phyloP scores from a whole-genome alignment of 2,329 filamentous ascomycete species.

The Fusarium neocosmosporiellum region DNA sequence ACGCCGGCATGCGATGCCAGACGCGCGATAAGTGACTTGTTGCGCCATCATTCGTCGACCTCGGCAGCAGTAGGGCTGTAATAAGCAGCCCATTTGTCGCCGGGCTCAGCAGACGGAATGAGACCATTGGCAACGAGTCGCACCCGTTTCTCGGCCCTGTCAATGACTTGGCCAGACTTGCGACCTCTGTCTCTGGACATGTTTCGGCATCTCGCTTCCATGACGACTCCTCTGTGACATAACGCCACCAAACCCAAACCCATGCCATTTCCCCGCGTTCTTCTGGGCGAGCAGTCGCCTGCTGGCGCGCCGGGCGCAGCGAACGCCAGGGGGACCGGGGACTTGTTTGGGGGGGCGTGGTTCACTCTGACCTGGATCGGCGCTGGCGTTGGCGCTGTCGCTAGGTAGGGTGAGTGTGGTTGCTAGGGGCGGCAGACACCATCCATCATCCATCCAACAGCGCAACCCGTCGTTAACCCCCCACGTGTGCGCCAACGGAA shows the following conservation, averaged over 20 bases:
- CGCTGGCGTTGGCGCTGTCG: constrained; percentile 33
- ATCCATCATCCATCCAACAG: not conserved
- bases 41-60: constrained; percentile 32
- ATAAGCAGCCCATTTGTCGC: constrained; percentile 20
- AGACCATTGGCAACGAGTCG: constrained; percentile 7
- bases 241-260: constrained; percentile 27
- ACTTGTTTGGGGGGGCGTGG: constrained; percentile 23
- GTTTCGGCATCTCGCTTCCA: constrained; percentile 25
- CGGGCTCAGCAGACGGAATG: constrained; percentile 13
- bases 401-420: constrained; percentile 8
- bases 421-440: constrained; percentile 38
- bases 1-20: constrained; percentile 18
- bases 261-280: constrained; percentile 40
- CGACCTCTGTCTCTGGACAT: constrained; percentile 22
- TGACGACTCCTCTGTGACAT: constrained; percentile 16
- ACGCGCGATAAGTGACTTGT: constrained; percentile 42
- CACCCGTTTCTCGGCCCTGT: constrained; percentile 14
- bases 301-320: constrained; percentile 30
- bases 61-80: constrained; percentile 19
- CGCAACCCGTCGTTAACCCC: constrained; percentile 29
- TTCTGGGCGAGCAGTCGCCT: constrained; percentile 24
- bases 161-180: constrained; percentile 13
- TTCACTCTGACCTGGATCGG: constrained; percentile 33
- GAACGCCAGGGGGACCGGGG: constrained; percentile 20
- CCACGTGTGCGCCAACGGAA: constrained; percentile 21